These are phyloP conservation scores for Claviceps purpurea DNA, from an alignment of 2,329 filamentous ascomycete genomes.

Conservation along the genomic window DNA sequence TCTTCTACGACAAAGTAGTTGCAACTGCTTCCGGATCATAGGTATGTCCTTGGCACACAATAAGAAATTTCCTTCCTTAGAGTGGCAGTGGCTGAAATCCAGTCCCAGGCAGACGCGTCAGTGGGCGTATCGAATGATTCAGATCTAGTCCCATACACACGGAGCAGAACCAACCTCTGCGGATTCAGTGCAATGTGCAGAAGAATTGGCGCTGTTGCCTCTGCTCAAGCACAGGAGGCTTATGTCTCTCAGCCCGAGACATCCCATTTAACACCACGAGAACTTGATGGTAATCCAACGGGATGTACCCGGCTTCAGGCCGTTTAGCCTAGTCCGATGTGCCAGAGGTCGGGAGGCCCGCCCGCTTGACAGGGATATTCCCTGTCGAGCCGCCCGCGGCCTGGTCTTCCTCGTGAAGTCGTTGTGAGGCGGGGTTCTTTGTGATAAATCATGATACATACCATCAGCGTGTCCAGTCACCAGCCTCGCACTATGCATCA, in stretches of 20 bases:
- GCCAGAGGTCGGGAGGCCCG: constrained; percentile 7
- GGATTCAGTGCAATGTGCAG: neutral
- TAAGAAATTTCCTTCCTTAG: neutral
- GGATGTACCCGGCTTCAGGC: neutral
- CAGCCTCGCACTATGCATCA: neutral
- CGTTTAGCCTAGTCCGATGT: neutral
- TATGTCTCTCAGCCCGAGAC: constrained; percentile 8
- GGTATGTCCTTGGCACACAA: neutral
- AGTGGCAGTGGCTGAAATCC: neutral
- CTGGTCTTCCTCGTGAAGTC: neutral
- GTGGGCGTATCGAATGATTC: neutral
- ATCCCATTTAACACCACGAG: constrained; percentile 7
- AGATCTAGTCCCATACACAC: neutral
- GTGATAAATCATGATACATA: too few species aligned
- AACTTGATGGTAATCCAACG: neutral
- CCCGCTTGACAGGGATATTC: constrained; percentile 4
- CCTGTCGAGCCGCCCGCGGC: neutral
- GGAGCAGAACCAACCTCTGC: neutral
- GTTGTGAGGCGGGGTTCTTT: too few species aligned
- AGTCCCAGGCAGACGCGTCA: neutral
- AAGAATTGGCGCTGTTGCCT: neutral
- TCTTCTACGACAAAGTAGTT: neutral
- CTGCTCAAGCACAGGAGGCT: neutral
- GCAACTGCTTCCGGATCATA: neutral
- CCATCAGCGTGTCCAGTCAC: too few species aligned